These are phyloP conservation scores for Polytrichum commune DNA, from an alignment of 225 moss, liverwort and hornwort genomes.

Conservation along the genomic window DNA sequence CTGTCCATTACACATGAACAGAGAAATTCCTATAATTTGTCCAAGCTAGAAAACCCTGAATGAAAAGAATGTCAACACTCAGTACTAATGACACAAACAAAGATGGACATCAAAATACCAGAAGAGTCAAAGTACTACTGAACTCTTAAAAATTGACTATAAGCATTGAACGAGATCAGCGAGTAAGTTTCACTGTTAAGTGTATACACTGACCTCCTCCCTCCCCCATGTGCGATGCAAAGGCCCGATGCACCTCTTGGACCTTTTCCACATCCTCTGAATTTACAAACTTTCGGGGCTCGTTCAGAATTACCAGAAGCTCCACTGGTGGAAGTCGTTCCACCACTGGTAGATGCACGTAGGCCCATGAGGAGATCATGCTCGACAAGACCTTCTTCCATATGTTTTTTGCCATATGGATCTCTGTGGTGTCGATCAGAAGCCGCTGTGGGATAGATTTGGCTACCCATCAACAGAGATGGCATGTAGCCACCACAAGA, in stretches of 20 bases:
- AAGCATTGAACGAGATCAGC: too few relatives aligned
- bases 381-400: slow-evolving; percentile 58
- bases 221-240: slow-evolving; percentile 96
- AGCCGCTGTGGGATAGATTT: slow-evolving; percentile 38
- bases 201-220: slow-evolving; percentile 70
- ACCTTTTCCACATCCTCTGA: slow-evolving; percentile 93
- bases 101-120: too few relatives aligned
- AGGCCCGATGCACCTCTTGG: slow-evolving; percentile 91
- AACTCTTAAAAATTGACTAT: too few relatives aligned
- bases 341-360: slow-evolving; percentile 83
- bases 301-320: slow-evolving; percentile 78
- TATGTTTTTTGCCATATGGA: slow-evolving; percentile 37
- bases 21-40: too few relatives aligned
- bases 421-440: slow-evolving; percentile 30
- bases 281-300: slow-evolving; percentile 89
- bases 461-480: slow-evolving; percentile 74
- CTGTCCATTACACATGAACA: too few relatives aligned
- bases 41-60: too few relatives aligned
- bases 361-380: slow-evolving; percentile 75
- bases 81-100: too few relatives aligned
- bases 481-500: slow-evolving; percentile 93
- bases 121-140: too few relatives aligned
- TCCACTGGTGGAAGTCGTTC: slow-evolving; percentile 88
- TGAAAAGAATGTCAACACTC: too few relatives aligned
- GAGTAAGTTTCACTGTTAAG: neutral